Evolutionary conservation across 2,329 filamentous ascomycete species (phyloP).

Genomic region (Aspergillus fumigatiaffinis): DNA sequence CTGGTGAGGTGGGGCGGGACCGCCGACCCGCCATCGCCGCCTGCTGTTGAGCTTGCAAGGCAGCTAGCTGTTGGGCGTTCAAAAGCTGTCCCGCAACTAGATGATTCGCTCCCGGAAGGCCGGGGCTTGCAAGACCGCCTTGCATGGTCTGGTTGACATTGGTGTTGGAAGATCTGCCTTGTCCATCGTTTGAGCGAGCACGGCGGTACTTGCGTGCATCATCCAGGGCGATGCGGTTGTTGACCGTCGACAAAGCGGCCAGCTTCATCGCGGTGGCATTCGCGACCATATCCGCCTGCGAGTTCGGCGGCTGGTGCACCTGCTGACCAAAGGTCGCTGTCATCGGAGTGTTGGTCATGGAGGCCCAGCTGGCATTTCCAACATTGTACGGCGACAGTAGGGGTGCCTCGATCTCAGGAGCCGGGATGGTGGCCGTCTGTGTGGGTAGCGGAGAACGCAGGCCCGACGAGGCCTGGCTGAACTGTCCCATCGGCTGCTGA

Average conservation of each 20-base stretch:
- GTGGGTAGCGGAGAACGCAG: constrained; percentile 80
- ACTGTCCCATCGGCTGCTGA: constrained; percentile 85
- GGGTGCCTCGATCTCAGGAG: constrained; percentile 72
- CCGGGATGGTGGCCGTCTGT: constrained; percentile 77
- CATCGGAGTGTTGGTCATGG: constrained; percentile 97
- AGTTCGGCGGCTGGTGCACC: constrained; percentile 43
- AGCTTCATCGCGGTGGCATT: constrained; percentile 99
- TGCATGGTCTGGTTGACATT: constrained; percentile 58
- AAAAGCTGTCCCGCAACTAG: constrained; percentile 85
- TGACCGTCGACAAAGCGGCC: constrained; percentile 92
- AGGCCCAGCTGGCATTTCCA: constrained; percentile 91
- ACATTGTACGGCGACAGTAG: constrained; percentile 76
- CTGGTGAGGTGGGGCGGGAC: constrained; percentile 86
- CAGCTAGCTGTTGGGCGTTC: constrained; percentile 77
- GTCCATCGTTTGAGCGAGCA: constrained; percentile 79
- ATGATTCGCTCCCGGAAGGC: constrained; percentile 68
- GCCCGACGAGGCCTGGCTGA: constrained; percentile 74
- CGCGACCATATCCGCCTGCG: constrained; percentile 94
- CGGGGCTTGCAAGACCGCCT: constrained; percentile 55
- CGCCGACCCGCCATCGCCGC: constrained; percentile 61
- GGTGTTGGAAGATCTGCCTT: constrained; percentile 38
- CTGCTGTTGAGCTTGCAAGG: constrained; percentile 66
- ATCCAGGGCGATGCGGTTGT: constrained; percentile 94
- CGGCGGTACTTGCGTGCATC: constrained; percentile 96
- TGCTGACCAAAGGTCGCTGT: constrained; percentile 71